A percentile compares a stretch with the other conserved stretches of the same genome.
Evolutionary conservation across 345 rosid genomes (phyloP).

Genomic region (Ailanthus altissimus): DNA sequence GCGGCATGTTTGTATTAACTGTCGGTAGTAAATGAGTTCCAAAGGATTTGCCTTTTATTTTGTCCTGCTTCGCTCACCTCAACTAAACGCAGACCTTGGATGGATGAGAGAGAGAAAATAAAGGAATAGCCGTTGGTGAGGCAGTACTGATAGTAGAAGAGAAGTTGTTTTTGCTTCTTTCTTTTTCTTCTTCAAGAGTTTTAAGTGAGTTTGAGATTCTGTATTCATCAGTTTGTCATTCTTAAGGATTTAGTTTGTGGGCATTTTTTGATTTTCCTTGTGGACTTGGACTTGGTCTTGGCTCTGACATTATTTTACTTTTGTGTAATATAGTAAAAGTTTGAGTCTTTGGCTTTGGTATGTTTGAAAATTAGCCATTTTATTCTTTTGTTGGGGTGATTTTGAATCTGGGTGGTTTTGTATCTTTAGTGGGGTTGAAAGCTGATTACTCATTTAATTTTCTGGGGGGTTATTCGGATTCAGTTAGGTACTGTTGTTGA

Average conservation of each 20-base stretch:
- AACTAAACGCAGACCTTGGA: background rate
- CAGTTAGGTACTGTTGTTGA: constrained; percentile 25
- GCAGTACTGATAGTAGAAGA: constrained; percentile 2
- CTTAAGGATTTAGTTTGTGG: too few relatives aligned
- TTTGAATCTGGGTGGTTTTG: too few relatives aligned
- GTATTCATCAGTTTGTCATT: background rate
- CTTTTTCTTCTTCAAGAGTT: background rate
- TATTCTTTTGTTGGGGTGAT: too few relatives aligned
- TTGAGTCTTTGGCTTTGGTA: too few relatives aligned
- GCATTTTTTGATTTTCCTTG: too few relatives aligned
- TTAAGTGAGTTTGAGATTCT: background rate
- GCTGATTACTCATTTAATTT: too few relatives aligned
- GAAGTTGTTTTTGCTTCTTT: constrained; percentile 19
- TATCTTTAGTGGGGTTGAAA: too few relatives aligned
- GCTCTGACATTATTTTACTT: too few relatives aligned
- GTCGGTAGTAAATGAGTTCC: constrained; percentile 30
- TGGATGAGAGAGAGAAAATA: background rate
- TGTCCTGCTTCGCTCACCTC: background rate
- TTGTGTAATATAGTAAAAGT: too few relatives aligned
- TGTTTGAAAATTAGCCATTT: too few relatives aligned
- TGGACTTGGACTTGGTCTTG: too few relatives aligned
- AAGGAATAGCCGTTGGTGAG: constrained; percentile 26
- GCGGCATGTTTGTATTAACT: too few relatives aligned
- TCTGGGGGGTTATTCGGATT: background rate
- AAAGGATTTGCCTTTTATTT: constrained; percentile 14